Percentiles rank a stretch among this genome's conserved stretches.
Evolutionary conservation across 176 grass and related monocot species (phyloP).

Genomic region (Carex myosuroides): DNA sequence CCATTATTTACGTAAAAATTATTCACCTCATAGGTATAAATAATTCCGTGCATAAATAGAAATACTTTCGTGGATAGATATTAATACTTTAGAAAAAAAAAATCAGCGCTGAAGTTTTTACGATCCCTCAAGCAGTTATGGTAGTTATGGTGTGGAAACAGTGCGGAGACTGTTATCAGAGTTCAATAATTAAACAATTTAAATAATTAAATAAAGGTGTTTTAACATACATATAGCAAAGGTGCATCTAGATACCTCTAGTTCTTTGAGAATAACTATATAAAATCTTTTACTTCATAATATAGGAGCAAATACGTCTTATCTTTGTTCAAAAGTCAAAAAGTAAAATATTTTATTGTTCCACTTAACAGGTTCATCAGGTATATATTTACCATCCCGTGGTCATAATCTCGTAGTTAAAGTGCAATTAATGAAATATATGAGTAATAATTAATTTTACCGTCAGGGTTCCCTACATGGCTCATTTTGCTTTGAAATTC

Average conservation of each 20-base stretch:
- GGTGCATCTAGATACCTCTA: neutral
- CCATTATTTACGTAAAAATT: too few relatives aligned
- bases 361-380: neutral
- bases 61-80: too few relatives aligned
- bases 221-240: neutral
- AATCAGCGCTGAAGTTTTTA: too few relatives aligned
- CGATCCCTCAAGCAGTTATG: too few relatives aligned
- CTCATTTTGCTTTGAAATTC: neutral
- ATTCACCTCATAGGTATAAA: too few relatives aligned
- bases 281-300: neutral
- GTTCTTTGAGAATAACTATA: neutral
- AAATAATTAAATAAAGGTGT: neutral
- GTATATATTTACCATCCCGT: neutral
- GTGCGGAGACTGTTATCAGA: too few relatives aligned
- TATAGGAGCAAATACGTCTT: neutral
- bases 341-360: neutral
- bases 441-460: neutral
- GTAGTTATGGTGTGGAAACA: too few relatives aligned
- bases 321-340: neutral
- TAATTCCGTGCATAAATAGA: too few relatives aligned
- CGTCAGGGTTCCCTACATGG: neutral
- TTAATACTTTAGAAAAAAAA: too few relatives aligned
- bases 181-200: neutral
- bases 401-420: neutral
- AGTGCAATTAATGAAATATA: neutral